Evolutionary conservation across 495 filamentous ascomycete genomes (phyloP).

Genomic region (Tuber borchii): DNA sequence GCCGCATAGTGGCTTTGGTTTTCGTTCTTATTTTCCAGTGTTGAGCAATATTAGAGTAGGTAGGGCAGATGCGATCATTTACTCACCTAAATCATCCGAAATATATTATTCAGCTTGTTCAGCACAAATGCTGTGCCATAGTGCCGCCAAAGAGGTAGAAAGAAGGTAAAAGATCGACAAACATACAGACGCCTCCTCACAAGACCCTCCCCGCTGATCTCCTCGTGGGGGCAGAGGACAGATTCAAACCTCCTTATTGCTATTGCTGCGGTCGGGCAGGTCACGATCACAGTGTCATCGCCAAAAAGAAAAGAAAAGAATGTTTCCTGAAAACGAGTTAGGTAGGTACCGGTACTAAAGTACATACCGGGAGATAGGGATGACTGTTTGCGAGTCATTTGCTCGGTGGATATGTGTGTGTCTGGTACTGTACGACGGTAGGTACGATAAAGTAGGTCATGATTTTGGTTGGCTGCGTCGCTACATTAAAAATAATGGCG

Average conservation of each 20-base stretch:
- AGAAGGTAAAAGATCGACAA: neutral
- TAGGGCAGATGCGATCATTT: neutral
- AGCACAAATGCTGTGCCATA: neutral
- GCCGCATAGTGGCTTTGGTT: neutral
- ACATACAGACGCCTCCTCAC: neutral
- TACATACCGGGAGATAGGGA: neutral
- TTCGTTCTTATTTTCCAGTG: neutral
- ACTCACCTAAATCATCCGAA: neutral
- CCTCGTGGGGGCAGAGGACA: neutral
- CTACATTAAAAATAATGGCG: neutral
- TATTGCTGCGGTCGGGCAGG: neutral
- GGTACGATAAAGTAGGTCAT: neutral
- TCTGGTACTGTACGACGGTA: neutral
- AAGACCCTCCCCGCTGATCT: neutral
- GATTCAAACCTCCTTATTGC: neutral
- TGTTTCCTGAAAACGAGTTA: neutral
- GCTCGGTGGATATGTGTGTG: neutral
- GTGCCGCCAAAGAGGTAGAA: neutral
- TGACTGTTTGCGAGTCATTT: slow-evolving; percentile 2
- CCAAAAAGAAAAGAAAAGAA: neutral
- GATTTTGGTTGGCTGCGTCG: neutral
- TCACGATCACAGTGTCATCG: slow-evolving; percentile 3
- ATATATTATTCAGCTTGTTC: neutral
- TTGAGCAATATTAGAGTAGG: neutral
- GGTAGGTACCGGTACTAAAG: neutral